Evolutionary conservation across 2,329 filamentous ascomycete species (phyloP).

Genomic region (Mycosphaerella arachidis): DNA sequence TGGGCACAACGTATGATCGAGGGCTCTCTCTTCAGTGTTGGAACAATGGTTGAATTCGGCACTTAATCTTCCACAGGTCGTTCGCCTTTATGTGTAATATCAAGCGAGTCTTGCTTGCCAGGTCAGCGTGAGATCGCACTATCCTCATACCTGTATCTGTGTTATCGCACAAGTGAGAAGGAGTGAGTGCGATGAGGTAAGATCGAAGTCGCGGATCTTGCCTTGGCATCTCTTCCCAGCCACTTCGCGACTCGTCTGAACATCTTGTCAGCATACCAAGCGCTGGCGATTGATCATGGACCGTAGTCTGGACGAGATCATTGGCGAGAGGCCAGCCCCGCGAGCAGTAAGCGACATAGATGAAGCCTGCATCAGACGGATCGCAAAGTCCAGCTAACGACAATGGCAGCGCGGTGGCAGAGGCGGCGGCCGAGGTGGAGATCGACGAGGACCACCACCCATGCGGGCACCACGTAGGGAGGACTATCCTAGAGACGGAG

Average conservation of each 20-base stretch:
- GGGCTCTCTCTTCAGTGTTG: too few species aligned
- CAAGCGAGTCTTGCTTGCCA: too few species aligned
- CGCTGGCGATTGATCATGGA: slow-evolving; percentile 47
- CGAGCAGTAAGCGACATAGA: slow-evolving; percentile 19
- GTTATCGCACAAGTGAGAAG: too few species aligned
- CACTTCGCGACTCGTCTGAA: slow-evolving; percentile 1
- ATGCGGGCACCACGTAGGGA: slow-evolving; percentile 51
- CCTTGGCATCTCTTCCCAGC: not conserved
- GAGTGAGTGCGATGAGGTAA: not conserved
- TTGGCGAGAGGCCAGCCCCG: slow-evolving; percentile 55
- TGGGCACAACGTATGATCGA: too few species aligned
- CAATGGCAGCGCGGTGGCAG: slow-evolving; percentile 22
- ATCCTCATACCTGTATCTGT: too few species aligned
- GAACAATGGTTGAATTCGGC: too few species aligned
- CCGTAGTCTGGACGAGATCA: slow-evolving; percentile 61
- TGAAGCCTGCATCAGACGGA: not conserved
- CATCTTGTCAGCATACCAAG: not conserved
- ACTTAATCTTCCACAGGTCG: too few species aligned
- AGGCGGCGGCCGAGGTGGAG: slow-evolving; percentile 24
- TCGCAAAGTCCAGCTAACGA: slow-evolving; percentile 4
- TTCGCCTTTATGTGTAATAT: too few species aligned
- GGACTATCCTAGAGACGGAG: slow-evolving; percentile 70
- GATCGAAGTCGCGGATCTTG: not conserved
- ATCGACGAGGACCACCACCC: slow-evolving; percentile 55
- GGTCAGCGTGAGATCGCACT: too few species aligned